These are phyloP conservation scores for Neoarthrinium moseri DNA, from an alignment of 2,329 filamentous ascomycete genomes.

Conservation along the genomic window DNA sequence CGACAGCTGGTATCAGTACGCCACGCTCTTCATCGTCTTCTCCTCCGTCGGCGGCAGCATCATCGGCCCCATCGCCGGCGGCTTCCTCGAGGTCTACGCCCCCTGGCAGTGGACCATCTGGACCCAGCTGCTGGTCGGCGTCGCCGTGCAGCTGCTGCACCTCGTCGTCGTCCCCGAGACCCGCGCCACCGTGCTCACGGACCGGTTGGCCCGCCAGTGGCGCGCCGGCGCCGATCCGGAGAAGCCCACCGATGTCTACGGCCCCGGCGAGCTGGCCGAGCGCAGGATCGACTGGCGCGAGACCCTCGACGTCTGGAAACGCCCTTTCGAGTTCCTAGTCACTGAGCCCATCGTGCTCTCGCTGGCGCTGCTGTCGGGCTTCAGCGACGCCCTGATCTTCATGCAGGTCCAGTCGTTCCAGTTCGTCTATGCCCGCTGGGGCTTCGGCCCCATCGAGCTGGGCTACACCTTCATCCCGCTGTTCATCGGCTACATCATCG, in stretches of 20 bases:
- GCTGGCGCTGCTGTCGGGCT: constrained; percentile 63
- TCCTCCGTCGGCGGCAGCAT: constrained; percentile 76
- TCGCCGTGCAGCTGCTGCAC: constrained; percentile 63
- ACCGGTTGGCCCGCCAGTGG: constrained; percentile 70
- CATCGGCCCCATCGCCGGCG: constrained; percentile 72
- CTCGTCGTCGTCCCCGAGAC: constrained; percentile 72
- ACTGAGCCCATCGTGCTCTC: constrained; percentile 42
- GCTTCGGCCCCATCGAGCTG: constrained; percentile 54
- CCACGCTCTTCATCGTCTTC: constrained; percentile 71
- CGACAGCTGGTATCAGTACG: constrained; percentile 59
- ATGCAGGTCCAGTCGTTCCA: constrained; percentile 73
- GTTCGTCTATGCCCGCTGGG: constrained; percentile 68
- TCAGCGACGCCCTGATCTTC: constrained; percentile 74
- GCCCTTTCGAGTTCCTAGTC: constrained; percentile 17
- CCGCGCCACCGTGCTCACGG: constrained; percentile 71
- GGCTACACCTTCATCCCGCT: constrained; percentile 66
- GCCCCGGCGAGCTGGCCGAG: constrained; percentile 63
- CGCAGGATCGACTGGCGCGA: neutral
- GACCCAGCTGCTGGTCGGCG: constrained; percentile 80
- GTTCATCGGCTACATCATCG: constrained; percentile 63
- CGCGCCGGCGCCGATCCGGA: constrained; percentile 49
- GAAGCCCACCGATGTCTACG: constrained; percentile 52
- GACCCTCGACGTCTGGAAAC: neutral
- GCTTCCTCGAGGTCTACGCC: constrained; percentile 65
- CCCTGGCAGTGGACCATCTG: constrained; percentile 76